Evolutionary conservation across 129 eudicot species (phyloP), one percentile per base, ranked within the genome.

Genomic region (Smallanthus sonchifolius): DNA sequence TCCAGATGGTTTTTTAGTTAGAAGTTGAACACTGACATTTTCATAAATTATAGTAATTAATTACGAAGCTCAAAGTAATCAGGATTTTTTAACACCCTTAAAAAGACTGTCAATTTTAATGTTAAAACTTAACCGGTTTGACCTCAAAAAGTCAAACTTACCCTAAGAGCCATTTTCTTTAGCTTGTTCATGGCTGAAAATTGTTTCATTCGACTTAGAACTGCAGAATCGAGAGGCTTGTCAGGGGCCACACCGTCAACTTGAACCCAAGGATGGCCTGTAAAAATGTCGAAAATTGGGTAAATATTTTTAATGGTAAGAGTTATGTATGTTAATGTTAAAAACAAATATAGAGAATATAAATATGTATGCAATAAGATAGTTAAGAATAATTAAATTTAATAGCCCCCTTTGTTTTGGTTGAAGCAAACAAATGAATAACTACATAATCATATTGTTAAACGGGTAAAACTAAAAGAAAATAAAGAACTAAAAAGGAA

Each of bases 111-210:
- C 28, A 10, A 19, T 45, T 63, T 17, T 36, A 30, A 28, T n/a
- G 30, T 35, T 56, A 11, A 40, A 56, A 24, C 8, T 52, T 15
- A 3, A 36, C 40, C 6, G 9, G 38, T 69, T 61, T 45, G 64
- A 59, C 70, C 76, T 17, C 9, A 35, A 36, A 60, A 44, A 20
- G 76, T 45, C 81, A 66, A 9, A 84, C 88, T 75, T 87, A 92
- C 98, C 82, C 95, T 86, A 20, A 89, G 85, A 70, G 96, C 96
- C 91, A 92, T 92, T 86, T 87, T 92, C 91, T 89, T 89, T 60
- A 92, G 82, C 79, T 89, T 92, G 69, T 89, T 81, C 96, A 87
- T 92, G 54, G 89, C 89, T 49, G 91, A 87, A 80, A 92, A 92
- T 62, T 87, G 96, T 84, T 89, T 89, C 86, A 89, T 72, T 74